These are phyloP conservation scores for Boeremia lycopersici DNA, from an alignment of 2,329 filamentous ascomycete species.

Conservation along the genomic window DNA sequence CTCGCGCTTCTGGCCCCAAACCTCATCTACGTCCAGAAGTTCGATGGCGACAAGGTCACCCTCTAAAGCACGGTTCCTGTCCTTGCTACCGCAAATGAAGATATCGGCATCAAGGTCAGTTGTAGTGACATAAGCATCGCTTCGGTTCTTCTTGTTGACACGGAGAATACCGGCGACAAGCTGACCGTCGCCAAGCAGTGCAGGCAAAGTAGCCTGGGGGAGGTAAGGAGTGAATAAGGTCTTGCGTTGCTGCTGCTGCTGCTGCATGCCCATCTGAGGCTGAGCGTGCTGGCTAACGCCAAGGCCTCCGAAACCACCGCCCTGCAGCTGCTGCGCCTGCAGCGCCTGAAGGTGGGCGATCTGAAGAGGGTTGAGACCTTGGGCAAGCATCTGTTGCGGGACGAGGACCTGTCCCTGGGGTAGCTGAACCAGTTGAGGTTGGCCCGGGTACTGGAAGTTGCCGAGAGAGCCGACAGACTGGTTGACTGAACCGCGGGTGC, in stretches of 20 bases:
- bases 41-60: slow-evolving; percentile 95
- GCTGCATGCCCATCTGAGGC: slow-evolving; percentile 65
- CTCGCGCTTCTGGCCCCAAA: slow-evolving; percentile 98
- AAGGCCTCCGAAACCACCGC: slow-evolving; percentile 70
- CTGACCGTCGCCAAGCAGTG: slow-evolving; percentile 87
- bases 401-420: slow-evolving; percentile 83
- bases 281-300: slow-evolving; percentile 74
- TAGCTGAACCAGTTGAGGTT: slow-evolving; percentile 86
- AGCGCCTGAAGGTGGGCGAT: slow-evolving; percentile 89
- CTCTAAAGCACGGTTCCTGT: slow-evolving; percentile 94
- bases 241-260: slow-evolving; percentile 96
- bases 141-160: slow-evolving; percentile 99
- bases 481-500: slow-evolving; percentile 81
- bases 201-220: slow-evolving; percentile 90
- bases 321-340: slow-evolving; percentile 83
- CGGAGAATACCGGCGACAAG: slow-evolving; percentile 95
- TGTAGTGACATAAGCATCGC: slow-evolving; percentile 96
- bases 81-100: slow-evolving; percentile 99
- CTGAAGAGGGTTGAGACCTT: slow-evolving; percentile 86
- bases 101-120: slow-evolving; percentile 96
- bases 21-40: slow-evolving; percentile 95
- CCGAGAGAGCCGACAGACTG: slow-evolving; percentile 83
- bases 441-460: slow-evolving; percentile 85
- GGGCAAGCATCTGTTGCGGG: slow-evolving; percentile 84
- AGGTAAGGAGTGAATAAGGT: slow-evolving; percentile 98